Evolutionary conservation across 176 grass and related monocot species (phyloP).

Genomic region (Triticum urartu): DNA sequence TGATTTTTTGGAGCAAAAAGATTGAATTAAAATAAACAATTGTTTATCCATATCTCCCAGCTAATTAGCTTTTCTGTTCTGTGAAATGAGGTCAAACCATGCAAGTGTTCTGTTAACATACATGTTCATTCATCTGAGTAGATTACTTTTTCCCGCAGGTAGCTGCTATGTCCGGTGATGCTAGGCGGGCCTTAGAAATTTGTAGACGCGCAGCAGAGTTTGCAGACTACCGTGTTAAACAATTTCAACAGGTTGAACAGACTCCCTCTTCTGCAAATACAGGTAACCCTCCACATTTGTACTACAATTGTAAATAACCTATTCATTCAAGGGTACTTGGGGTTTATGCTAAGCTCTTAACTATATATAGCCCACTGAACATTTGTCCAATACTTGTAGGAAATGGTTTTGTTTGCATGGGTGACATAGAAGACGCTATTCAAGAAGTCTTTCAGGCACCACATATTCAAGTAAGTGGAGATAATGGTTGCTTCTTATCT

Average conservation of each 20-base stretch:
- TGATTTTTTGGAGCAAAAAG: not conserved
- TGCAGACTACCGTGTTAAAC: constrained; percentile 79
- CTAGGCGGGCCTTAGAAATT: constrained; percentile 89
- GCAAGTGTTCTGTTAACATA: not conserved
- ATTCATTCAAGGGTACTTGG: not conserved
- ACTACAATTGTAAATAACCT: not conserved
- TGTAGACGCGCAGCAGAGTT: constrained; percentile 88
- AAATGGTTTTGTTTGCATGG: constrained; percentile 70
- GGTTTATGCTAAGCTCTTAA: constrained; percentile 20
- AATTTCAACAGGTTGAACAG: constrained; percentile 31
- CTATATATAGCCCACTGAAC: constrained; percentile 5
- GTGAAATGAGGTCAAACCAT: not conserved
- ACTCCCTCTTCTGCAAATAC: constrained; percentile 24
- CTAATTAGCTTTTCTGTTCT: constrained; percentile 6
- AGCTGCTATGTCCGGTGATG: constrained; percentile 98
- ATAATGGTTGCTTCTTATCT: constrained; percentile 2
- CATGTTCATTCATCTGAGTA: constrained; percentile 8
- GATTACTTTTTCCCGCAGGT: constrained; percentile 55
- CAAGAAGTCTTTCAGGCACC: constrained; percentile 97
- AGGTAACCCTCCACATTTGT: constrained; percentile 30
- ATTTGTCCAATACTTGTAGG: constrained; percentile 41
- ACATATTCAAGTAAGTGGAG: constrained; percentile 86
- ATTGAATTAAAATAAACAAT: not conserved
- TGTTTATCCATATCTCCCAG: not conserved
- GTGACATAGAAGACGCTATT: constrained; percentile 83